Base-by-base conservation (phyloP, 495 filamentous ascomycete genomes). In the Achaetomiella virescens region DNA sequence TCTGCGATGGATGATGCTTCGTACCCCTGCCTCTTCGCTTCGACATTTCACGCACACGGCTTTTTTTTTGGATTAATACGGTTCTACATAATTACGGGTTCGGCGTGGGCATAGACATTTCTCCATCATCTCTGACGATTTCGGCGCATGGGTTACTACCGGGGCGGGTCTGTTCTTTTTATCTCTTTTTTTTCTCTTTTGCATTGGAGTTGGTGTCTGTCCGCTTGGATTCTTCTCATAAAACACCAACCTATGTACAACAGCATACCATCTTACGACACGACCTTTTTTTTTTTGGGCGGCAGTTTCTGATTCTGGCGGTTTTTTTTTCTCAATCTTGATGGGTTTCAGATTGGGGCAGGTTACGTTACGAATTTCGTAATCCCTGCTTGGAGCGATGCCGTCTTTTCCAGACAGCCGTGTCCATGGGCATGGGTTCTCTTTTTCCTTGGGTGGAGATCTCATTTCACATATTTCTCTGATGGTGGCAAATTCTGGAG, bases 1-100 rank as follows among this genome's bases (percentile, higher is more conserved):
- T 56, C 45, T 50, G 52, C 52, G 45, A 56, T 56, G 54, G 43
- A 44, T 38, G 25, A 56, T 56, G 54, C 35, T 25, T 48, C 46
- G 43, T 45, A 22, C 10, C 27, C 37, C 54, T 8, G 27, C 36
- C 29, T 38, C 12, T 35, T 56, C 54, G 46, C 49, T 56, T 56
- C 54, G 49, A 22, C 40, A 38, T 25, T 17, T 3, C 33, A 12
- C 43, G 40, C 49, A 54, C 43, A 46, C 31, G 29, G n/a, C 27
- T 31, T 9, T 31, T 31, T 31, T 31, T 31, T 33, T 47, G 27
- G 10, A 43, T 27, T 50, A 56, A 40, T 56, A 44, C 29, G 45
- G 45, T 41, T 24, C 49, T 37, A 56, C 48, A 37, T 54, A 31
- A 31, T 37, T 37, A 21, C 35, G 36, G 45, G 17, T 56, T 42